Evolutionary conservation across 139 green algal species (phyloP).

Genomic region (Chlamydomonas schloesseri): DNA sequence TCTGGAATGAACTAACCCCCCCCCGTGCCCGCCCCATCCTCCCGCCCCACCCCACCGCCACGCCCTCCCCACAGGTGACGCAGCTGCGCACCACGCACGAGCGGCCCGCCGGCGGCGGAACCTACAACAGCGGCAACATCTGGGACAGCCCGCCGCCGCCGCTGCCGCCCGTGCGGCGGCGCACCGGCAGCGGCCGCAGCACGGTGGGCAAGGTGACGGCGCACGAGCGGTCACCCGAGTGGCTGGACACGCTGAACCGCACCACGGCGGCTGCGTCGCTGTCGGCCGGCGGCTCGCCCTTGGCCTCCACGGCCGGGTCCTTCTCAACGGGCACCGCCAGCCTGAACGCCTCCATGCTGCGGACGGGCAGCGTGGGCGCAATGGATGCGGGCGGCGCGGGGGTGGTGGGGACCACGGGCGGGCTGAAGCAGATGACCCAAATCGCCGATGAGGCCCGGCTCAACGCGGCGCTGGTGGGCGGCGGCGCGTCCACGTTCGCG

Average conservation of each 20-base stretch:
- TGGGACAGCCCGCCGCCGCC: constrained; percentile 45
- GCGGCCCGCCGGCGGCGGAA: background rate
- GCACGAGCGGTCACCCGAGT: background rate
- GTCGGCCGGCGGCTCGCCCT: too few relatives aligned
- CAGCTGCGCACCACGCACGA: background rate
- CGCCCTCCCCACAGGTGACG: too few relatives aligned
- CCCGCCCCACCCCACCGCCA: too few relatives aligned
- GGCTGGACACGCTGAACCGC: constrained; percentile 26
- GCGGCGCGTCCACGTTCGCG: constrained; percentile 7
- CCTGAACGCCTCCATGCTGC: background rate
- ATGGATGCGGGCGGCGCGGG: background rate
- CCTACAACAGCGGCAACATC: constrained; percentile 44
- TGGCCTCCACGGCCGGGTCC: too few relatives aligned
- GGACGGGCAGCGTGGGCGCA: constrained; percentile 12
- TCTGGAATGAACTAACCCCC: too few relatives aligned
- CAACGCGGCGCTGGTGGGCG: constrained; percentile 11
- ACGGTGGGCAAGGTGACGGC: background rate
- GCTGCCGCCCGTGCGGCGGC: constrained; percentile 39
- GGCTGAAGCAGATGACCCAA: constrained; percentile 20
- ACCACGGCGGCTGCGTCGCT: background rate
- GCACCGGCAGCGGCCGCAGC: constrained; percentile 1
- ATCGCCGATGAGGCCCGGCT: constrained; percentile 20
- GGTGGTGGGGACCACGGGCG: constrained; percentile 26
- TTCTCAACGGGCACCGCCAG: too few relatives aligned
- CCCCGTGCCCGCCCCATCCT: too few relatives aligned